Evolutionary conservation across 2,329 filamentous ascomycete species (phyloP), one percentile per base, ranked within the genome.

Genomic region (Ascochyta viciae-villosae): DNA sequence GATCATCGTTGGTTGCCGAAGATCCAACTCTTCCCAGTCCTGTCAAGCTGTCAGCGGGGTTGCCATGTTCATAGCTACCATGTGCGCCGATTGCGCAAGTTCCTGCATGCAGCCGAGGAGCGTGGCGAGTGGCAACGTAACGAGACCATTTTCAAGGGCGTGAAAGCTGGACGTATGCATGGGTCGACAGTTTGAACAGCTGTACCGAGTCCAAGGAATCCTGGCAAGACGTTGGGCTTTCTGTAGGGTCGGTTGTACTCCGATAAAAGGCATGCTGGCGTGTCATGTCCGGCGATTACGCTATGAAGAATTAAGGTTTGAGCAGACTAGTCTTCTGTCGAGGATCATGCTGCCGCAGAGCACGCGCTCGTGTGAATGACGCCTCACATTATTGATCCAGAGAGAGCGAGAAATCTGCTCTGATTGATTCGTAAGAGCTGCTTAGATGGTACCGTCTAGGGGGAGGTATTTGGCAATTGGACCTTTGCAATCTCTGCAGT

Each of bases 301-400:
- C 16, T 35, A 39, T 33, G 27, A 19, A 45, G 26, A 57, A 33
- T 40, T 52, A 52, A 52, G 39, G 48, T 57, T 57, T 57, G 38
- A 22, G 13, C 16, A 42, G 23, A 46, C 41, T 46, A 46, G 46
- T 19, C 40, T 6, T 35, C n/a, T n/a, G 34, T 41, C 27, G 35
- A 40, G 44, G 49, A 52, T 49, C 33, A 22, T 16, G 23, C 26
- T 35, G 31, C 26, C 33, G 49, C 23, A 44, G 33, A 52, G 42
- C 26, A 43, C 27, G 44, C 48, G 43, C 35, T 44, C 38, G 47
- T 37, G 31, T 50, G 44, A 37, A 46, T 24, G 27, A 41, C 39
- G 54, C 48, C 27, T 52, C 41, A 37, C 34, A 49, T 46, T 37
- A 38, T 3, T 19, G 24, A 16, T 38, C 16, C 29, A 35, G 23